These are phyloP conservation scores for Austroboletus eburneus DNA, from an alignment of 768 basidiomycete species.

Conservation along the genomic window DNA sequence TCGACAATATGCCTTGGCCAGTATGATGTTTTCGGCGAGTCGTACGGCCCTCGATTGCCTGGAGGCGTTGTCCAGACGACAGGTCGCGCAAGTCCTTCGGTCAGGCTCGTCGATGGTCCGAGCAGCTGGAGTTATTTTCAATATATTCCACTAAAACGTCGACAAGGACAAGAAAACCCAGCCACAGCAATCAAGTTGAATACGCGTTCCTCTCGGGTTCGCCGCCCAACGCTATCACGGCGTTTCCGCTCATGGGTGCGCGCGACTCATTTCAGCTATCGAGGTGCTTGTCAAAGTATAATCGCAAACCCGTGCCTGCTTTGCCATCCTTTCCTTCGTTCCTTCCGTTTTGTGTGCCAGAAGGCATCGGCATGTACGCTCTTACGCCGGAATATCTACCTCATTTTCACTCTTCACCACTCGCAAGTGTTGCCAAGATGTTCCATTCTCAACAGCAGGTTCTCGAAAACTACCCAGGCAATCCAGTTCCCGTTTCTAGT, in stretches of 20 bases:
- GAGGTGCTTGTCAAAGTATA: constrained; percentile 6
- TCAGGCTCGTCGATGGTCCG: constrained; percentile 22
- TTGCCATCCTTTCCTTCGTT: constrained; percentile 21
- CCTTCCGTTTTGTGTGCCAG: constrained; percentile 6
- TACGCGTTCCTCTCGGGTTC: constrained; percentile 24
- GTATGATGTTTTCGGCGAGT: constrained; percentile 9
- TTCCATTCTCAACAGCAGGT: constrained; percentile 2
- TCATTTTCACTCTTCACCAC: constrained; percentile 18
- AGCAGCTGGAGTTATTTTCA: too few relatives aligned
- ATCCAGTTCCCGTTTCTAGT: background rate
- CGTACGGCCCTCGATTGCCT: background rate
- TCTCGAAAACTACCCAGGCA: background rate
- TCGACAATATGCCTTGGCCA: background rate
- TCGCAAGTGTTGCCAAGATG: constrained; percentile 5
- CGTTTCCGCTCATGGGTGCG: constrained; percentile 21
- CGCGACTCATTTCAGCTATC: constrained; percentile 30
- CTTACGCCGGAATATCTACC: constrained; percentile 10
- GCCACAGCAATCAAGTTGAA: constrained; percentile 11
- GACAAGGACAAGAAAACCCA: too few relatives aligned
- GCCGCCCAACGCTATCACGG: constrained; percentile 13
- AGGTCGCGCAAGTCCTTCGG: constrained; percentile 19
- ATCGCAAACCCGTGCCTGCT: constrained; percentile 17
- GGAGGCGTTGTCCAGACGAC: background rate
- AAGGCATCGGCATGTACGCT: background rate
- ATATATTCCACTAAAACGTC: too few relatives aligned